Base-by-base conservation (phyloP, 163 green algal species). In the Volvox carteri region DNA sequence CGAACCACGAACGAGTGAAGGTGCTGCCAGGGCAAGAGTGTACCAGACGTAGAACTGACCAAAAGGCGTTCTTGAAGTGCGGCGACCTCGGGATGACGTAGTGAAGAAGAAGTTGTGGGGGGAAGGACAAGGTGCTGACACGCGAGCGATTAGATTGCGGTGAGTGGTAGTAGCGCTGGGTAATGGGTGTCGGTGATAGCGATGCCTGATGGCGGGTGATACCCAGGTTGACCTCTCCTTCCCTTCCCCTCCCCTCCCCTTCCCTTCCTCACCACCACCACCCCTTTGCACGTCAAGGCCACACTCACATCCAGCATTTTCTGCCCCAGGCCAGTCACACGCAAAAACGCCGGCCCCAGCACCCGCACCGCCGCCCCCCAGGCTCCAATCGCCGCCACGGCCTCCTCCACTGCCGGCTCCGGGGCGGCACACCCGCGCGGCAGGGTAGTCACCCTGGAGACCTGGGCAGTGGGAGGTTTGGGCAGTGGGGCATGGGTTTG, bases 221-320 rank as follows among this genome's bases (percentile, higher is more conserved):
- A n/a, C n/a, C n/a, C n/a, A n/a, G n/a, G n/a, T n/a, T n/a, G n/a
- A n/a, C n/a, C n/a, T n/a, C n/a, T n/a, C n/a, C n/a, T n/a, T n/a
- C n/a, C n/a, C n/a, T n/a, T n/a, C n/a, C n/a, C n/a, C n/a, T n/a
- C n/a, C n/a, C n/a, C n/a, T n/a, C n/a, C 48, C 48, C 14, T 58
- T 58, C 48, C 48, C 48, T 58, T 11, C 48, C 48, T 23, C 48
- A 11, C 48, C 48, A 14, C 48, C 12, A 58, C 48, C 48, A 14
- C 48, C 48, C 48, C 48, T 58, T 58, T 58, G 48, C 48, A 58
- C 11, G 48, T 58, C 48, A n/a, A n/a, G n/a, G 25, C 78, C 54
- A 5, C 62, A n/a, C 79, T 78, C 79, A 89, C 84, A 18, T 89
- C 74, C 52, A 89, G 56, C 84, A 89, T 77, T 0, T 33, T 39